Base-by-base conservation (phyloP, 2,329 filamentous ascomycete species). In the Coleophoma eucalyptorum region DNA sequence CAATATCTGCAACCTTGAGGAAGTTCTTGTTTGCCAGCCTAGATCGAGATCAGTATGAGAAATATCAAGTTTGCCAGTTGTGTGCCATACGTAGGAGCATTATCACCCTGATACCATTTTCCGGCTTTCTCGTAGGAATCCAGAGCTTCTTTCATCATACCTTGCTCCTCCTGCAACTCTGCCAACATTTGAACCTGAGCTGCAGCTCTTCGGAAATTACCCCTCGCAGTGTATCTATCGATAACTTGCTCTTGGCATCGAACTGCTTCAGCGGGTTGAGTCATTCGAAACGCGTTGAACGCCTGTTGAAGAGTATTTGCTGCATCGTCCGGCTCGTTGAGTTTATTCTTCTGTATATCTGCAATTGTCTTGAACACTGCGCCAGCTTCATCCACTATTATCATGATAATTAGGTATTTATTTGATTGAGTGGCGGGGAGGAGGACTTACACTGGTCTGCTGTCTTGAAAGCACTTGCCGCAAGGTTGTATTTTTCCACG, bases 221-320 rank as follows among this genome's bases (percentile, higher is more conserved):
- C 92, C 72, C 91, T 92, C 60, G 82, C 73, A 61, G 90, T 93
- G 72, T 96, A 97, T 68, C 94, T 89, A 51, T 84, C 77, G 66
- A 97, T 90, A 38, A 91, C 88, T 58, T 84, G 74, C 57, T 90
- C 83, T 50, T 97, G 75, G 64, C 89, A 91, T 55, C 89, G 78
- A 41, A 87, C 89, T 15, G 92, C 93, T 63, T 93, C 87, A 65
- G 90, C 79, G 18, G 91, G 91, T 62, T 89, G 84, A 48, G 88
- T 84, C 72, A 91, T 95, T 63, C 87, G 82, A 74, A 97, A 97
- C 53, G 90, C 87, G 76, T 97, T 97, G 80, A 92, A 97, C 48
- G 94, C 94, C 69, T 97, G 92, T 63, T 87, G 83, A 54, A 91
- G 76, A 44, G 87, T 87, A 71, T 96, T 95, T 57, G 93, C 92